Evolutionary conservation across 176 grass and related monocot genomes (phyloP), one percentile per base, ranked within the genome.

Genomic region (Lolium multiflorum): DNA sequence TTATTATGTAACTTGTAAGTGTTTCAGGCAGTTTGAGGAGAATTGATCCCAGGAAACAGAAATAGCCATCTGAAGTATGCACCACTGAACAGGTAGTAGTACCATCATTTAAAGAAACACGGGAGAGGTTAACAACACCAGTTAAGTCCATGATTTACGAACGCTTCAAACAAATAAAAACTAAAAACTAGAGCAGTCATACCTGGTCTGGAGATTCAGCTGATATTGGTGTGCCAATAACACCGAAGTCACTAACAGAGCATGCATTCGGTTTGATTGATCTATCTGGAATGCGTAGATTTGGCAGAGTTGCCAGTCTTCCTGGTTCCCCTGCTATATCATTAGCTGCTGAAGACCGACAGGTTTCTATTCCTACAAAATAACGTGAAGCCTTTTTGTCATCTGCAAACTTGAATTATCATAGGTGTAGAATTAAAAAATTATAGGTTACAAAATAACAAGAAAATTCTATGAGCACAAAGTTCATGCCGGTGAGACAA

Each of bases 151-250:
- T 18, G n/a, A 56, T 57, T 28, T 17, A 70, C 7, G 31, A 59
- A 22, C 20, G 56, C 54, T 64, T 70, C 13, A 66, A 50, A 25
- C 6, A 62, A 21, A 26, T 54, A 86, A 11, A 28, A 74, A 72
- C 17, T 26, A 37, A 43, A 84, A 47, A 52, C 28, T 62, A 50
- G 70, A 89, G 35, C 50, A 25, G 79, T 80, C 81, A 48, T 92
- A 88, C 95, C 91, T 93, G 88, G 26, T 70, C 58, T 82, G 66
- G 88, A 63, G 90, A 86, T 83, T 95, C 91, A 46, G 81, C 28
- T 84, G 90, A 76, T n/a, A 84, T 54, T 44, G 84, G 81, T 4
- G 73, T 82, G 68, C 81, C 78, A 65, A 47, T 81, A 71, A 77
- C 79, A 76, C 83, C 89, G 74, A 88, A 88, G n/a, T 89, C 82